A percentile compares a stretch with the other conserved stretches of the same genome.
These are phyloP conservation scores for Drechslerella dactyloides DNA, from an alignment of 2,329 filamentous ascomycete genomes.

Conservation along the genomic window DNA sequence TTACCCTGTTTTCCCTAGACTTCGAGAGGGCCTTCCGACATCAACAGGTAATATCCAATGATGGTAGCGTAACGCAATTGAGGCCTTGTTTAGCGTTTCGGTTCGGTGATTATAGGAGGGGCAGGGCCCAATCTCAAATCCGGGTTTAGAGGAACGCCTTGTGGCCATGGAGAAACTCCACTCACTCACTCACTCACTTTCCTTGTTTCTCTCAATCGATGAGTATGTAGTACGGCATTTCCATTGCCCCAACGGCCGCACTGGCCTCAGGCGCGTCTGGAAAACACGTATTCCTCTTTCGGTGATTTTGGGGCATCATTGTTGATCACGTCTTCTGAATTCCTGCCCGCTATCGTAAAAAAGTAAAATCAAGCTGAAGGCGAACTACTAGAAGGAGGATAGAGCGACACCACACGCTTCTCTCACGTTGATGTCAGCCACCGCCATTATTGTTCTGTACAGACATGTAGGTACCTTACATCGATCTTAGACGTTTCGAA, in stretches of 20 bases:
- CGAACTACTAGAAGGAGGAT: not conserved
- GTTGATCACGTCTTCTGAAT: not conserved
- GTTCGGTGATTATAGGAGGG: constrained; percentile 12
- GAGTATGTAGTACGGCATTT: not conserved
- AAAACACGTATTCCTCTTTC: constrained; percentile 4
- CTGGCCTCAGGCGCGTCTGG: not conserved
- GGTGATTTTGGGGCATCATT: constrained; percentile 1
- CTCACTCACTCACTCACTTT: too few species aligned
- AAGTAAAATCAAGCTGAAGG: not conserved
- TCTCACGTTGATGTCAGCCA: not conserved
- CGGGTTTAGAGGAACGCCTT: constrained; percentile 13
- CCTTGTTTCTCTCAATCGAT: not conserved
- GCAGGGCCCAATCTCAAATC: constrained; percentile 15
- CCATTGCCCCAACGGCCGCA: not conserved
- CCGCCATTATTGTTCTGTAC: not conserved
- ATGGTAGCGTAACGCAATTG: constrained; percentile 17
- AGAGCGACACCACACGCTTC: too few species aligned
- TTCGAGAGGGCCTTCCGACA: not conserved
- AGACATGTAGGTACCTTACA: not conserved
- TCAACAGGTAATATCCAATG: constrained; percentile 16
- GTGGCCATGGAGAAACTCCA: constrained; percentile 7
- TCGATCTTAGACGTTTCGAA: constrained; percentile 3
- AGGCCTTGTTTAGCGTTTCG: constrained; percentile 40
- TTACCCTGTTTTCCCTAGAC: not conserved
- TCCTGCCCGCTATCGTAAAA: not conserved